A percentile compares a stretch with the other conserved stretches of the same genome.
Conservation (phyloP, 108 stramenopile species). For the Pinguiococcus pyrenoidosus region DNA sequence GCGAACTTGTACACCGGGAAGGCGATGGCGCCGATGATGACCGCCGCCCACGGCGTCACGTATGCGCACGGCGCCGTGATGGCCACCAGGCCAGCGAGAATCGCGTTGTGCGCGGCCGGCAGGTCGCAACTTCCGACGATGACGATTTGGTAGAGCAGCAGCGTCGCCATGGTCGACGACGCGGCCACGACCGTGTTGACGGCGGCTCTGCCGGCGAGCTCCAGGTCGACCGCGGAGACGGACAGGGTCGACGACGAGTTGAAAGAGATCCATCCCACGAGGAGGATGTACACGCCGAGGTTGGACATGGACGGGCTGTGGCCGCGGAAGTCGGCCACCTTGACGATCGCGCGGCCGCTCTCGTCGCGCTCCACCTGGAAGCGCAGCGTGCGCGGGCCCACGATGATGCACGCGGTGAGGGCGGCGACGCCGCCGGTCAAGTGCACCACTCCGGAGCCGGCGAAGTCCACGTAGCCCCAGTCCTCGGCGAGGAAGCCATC, state of each 20-base stretch:
- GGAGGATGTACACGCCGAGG: slow-evolving; percentile 19
- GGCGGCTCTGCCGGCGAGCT: too few species aligned
- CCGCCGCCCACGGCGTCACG: slow-evolving; percentile 61
- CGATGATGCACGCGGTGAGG: slow-evolving; percentile 44
- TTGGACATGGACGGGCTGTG: slow-evolving; percentile 7
- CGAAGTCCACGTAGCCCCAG: slow-evolving; percentile 57
- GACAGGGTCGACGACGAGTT: slow-evolving; percentile 10
- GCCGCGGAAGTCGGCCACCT: slow-evolving; percentile 3
- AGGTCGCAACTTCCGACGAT: too few species aligned
- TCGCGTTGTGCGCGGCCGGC: slow-evolving; percentile 26
- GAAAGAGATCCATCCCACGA: slow-evolving; percentile 17
- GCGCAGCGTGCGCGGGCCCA: not conserved
- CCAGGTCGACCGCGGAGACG: slow-evolving; percentile 3
- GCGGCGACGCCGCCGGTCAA: slow-evolving; percentile 65
- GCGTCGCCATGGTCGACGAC: too few species aligned
- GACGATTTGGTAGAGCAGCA: too few species aligned
- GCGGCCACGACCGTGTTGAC: too few species aligned
- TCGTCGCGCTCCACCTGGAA: too few species aligned
- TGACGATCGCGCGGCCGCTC: slow-evolving; percentile 6
- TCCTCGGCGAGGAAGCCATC: slow-evolving; percentile 42
- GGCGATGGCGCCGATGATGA: slow-evolving; percentile 57
- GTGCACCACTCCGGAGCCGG: slow-evolving; percentile 65
- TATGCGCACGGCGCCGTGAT: slow-evolving; percentile 67
- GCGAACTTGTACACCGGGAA: slow-evolving; percentile 59
- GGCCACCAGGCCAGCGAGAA: slow-evolving; percentile 67